phyloP scores from a whole-genome alignment of 1,284 basidiomycete species.

The Moesziomyces sp. region DNA sequence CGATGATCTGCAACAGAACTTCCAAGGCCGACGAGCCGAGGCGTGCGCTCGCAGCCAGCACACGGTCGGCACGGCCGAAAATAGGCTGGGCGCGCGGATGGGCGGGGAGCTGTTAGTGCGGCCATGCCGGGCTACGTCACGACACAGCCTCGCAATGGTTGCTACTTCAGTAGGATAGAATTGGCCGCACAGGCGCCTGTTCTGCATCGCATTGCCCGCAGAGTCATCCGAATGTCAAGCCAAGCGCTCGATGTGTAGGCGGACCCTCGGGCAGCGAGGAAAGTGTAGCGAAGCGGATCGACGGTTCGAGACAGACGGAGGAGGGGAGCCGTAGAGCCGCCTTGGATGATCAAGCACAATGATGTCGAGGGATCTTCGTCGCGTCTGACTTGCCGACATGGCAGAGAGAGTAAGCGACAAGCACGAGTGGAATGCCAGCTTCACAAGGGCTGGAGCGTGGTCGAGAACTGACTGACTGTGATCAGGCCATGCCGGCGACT shows the following conservation, averaged over 20 bases:
- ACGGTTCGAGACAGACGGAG: too few relatives aligned
- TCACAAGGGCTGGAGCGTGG: too few relatives aligned
- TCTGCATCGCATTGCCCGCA: not conserved
- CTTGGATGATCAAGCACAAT: slow-evolving; percentile 4
- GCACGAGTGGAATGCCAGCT: too few relatives aligned
- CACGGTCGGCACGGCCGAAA: slow-evolving; percentile 11
- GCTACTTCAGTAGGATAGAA: too few relatives aligned
- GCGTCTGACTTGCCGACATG: not conserved
- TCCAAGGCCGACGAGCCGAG: slow-evolving; percentile 12
- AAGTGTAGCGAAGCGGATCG: too few relatives aligned
- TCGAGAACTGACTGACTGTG: too few relatives aligned
- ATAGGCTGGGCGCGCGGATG: slow-evolving; percentile 6
- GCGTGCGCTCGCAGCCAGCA: not conserved
- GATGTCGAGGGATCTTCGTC: slow-evolving; percentile 17
- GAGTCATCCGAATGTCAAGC: not conserved
- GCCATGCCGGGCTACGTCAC: slow-evolving; percentile 31
- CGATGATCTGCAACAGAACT: slow-evolving; percentile 19
- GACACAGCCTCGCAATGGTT: not conserved
- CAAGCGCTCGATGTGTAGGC: not conserved
- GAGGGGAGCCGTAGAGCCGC: too few relatives aligned
- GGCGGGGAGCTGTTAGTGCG: not conserved
- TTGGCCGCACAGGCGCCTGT: too few relatives aligned
- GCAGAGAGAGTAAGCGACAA: not conserved
- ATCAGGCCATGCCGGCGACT: too few relatives aligned
- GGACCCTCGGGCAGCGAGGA: not conserved